These are phyloP conservation scores for Trichoderma gracile DNA, from an alignment of 2,329 filamentous ascomycete genomes.

Conservation along the genomic window DNA sequence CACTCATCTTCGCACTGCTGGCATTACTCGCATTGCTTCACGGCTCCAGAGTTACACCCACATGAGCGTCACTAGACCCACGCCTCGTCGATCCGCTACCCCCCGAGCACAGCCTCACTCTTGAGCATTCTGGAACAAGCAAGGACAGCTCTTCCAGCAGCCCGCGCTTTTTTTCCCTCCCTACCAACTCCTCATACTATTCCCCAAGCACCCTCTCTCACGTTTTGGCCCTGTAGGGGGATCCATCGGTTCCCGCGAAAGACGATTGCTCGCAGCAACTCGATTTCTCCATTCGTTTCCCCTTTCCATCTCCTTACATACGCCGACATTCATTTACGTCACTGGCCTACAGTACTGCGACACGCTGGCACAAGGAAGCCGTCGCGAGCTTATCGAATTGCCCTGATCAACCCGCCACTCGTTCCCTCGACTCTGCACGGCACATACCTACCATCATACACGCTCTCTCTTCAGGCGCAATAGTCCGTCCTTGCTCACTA, in stretches of 20 bases:
- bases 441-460: background rate
- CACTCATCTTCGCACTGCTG: background rate
- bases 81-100: constrained; percentile 19
- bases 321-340: background rate
- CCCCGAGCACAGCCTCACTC: constrained; percentile 25
- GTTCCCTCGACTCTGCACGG: background rate
- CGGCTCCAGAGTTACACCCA: no score
- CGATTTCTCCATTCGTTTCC: background rate
- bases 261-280: constrained; percentile 11
- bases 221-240: background rate
- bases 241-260: background rate
- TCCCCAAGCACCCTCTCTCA: constrained; percentile 11
- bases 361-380: constrained; percentile 2
- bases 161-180: background rate
- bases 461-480: background rate
- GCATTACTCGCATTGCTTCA: background rate
- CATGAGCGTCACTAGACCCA: constrained; percentile 2
- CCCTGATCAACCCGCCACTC: background rate
- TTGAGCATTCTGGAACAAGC: background rate
- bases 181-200: background rate
- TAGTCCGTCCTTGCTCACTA: background rate
- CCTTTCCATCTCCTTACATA: background rate
- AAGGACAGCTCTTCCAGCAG: background rate
- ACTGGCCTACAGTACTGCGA: constrained; percentile 5
- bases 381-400: background rate